Evolutionary conservation across 352 stramenopile species (phyloP).

Genomic region (Phytopythium montanum): DNA sequence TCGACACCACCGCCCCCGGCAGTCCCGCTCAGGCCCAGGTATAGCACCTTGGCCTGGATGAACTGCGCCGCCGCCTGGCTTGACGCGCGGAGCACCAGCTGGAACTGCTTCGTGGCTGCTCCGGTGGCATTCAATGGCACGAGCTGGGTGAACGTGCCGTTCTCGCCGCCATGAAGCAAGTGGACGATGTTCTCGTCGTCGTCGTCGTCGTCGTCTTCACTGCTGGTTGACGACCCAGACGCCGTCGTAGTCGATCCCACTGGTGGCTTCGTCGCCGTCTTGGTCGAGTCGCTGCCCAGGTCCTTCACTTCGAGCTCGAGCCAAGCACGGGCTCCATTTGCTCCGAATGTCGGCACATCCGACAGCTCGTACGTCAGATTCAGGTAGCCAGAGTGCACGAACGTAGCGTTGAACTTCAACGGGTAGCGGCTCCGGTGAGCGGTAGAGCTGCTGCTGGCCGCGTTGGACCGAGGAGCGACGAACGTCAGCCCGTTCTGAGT

Average conservation of each 20-base stretch:
- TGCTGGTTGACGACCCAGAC: background rate
- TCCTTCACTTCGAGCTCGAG: slow-evolving; percentile 59
- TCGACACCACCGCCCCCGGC: slow-evolving; percentile 43
- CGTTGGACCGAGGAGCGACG: slow-evolving; percentile 1
- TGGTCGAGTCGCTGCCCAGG: slow-evolving; percentile 4
- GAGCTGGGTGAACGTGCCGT: slow-evolving; percentile 56
- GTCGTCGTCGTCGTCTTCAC: slow-evolving; percentile 14
- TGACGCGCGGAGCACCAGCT: slow-evolving; percentile 53
- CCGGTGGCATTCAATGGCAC: slow-evolving; percentile 54
- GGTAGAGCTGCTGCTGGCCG: slow-evolving; percentile 7
- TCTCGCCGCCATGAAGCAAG: slow-evolving; percentile 56
- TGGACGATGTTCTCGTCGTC: slow-evolving; percentile 35
- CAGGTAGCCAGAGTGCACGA: slow-evolving; percentile 43
- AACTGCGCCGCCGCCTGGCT: slow-evolving; percentile 34
- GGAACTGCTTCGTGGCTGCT: slow-evolving; percentile 42
- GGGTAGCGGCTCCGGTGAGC: slow-evolving; percentile 33
- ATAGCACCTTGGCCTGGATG: slow-evolving; percentile 47
- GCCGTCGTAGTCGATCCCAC: slow-evolving; percentile 5
- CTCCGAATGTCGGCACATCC: slow-evolving; percentile 60
- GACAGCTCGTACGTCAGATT: slow-evolving; percentile 67
- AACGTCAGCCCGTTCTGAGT: slow-evolving; percentile 59
- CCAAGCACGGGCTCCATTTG: slow-evolving; percentile 58
- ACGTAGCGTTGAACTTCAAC: slow-evolving; percentile 54
- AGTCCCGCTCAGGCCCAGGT: slow-evolving; percentile 49
- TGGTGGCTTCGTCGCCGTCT: slow-evolving; percentile 9